Base-by-base conservation (phyloP, 192 early-diverging fungal genomes). In the Entrophospora sp. region DNA sequence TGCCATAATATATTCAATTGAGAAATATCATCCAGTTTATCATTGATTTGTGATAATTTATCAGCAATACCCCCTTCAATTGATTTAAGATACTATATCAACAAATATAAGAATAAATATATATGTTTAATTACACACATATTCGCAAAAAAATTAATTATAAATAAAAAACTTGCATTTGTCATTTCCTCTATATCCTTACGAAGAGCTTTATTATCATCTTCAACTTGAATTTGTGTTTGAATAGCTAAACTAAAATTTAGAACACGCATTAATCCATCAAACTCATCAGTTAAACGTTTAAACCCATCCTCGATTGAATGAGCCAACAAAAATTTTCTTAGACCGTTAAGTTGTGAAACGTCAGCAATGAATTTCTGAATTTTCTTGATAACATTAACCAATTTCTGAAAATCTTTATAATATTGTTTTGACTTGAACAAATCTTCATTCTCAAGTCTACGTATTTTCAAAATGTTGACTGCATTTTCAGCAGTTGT, bases 341-440 rank as follows among this genome's bases (percentile, higher is more conserved):
- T 35, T 48, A 46, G 34, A 31, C 64, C 49, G 53, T 52, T 55
- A 55, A 66, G 18, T 55, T 55, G 64, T 12, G 64, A 66, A 25
- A 66, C 48, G 14, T 66, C 31, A 31, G n/a, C 30, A 28, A 66
- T 55, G 32, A 66, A 66, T 30, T 31, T 22, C 32, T 55, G 53
- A 55, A 66, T 66, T 31, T 36, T 66, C 25, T 7, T 13, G 12
- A 66, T 55, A 18, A 66, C n/a, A 2, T 24, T 14, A 4, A 40
- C 34, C 18, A 66, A 53, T 32, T 31, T 42, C 37, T 53, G 32
- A 66, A 66, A 66, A 52, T 55, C 55, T 6, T 20, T 55, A 43
- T 55, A 66, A 66, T 30, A 66, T 31, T 66, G 51, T 55, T 55
- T 66, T 38, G 48, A 55, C 43, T 38, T 66, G 16, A 52, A 66